Percentiles rank a stretch among this genome's conserved stretches.
Conservation (phyloP, 1,139 yeast genomes). For the Pichia sp. region DNA sequence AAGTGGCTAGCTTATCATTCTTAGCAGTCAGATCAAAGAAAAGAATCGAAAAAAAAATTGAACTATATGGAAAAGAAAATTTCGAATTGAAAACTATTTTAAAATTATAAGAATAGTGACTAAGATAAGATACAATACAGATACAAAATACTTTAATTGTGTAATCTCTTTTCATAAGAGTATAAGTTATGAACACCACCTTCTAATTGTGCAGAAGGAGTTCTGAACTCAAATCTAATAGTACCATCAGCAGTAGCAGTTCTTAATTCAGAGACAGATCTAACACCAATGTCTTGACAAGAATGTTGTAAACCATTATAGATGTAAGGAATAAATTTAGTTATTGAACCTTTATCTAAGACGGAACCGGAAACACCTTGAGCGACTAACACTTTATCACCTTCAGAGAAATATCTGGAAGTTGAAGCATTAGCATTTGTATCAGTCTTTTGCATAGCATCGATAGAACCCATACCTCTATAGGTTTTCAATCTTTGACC, state of each 20-base stretch:
- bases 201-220: slow-evolving; percentile 97
- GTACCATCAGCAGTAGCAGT: slow-evolving; percentile 56
- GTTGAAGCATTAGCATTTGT: slow-evolving; percentile 93
- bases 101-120: neutral
- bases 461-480: slow-evolving; percentile 99
- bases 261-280: slow-evolving; percentile 59
- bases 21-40: neutral
- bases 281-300: slow-evolving; percentile 94
- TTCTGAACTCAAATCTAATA: slow-evolving; percentile 93
- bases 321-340: slow-evolving; percentile 89
- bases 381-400: slow-evolving; percentile 92
- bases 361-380: slow-evolving; percentile 99
- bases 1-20: too few species aligned
- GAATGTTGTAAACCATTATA: slow-evolving; percentile 96
- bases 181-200: slow-evolving; percentile 97
- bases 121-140: neutral
- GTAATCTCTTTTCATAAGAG: slow-evolving; percentile 95
- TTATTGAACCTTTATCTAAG: slow-evolving; percentile 91
- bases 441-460: slow-evolving; percentile 94
- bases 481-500: slow-evolving; percentile 95
- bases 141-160: slow-evolving; percentile 68
- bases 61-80: neutral
- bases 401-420: slow-evolving; percentile 94
- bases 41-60: neutral
- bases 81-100: neutral